Percentiles rank a stretch among this genome's conserved stretches.
Conservation (phyloP, 768 basidiomycete genomes). For the Pisolithus tinctorius region DNA sequence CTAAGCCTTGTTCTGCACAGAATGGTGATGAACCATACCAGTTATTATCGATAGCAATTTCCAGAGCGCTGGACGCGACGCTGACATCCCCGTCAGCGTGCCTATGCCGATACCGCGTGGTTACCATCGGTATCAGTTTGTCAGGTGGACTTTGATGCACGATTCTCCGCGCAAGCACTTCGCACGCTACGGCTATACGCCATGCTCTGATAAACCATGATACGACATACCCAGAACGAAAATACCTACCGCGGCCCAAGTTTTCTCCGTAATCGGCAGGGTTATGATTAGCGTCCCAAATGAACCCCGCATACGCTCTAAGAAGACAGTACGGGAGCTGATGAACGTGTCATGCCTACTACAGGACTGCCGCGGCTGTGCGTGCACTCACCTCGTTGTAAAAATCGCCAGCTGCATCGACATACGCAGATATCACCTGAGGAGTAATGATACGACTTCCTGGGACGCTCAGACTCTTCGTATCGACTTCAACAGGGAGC, state of each 20-base stretch:
- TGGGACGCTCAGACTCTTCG: slow-evolving; percentile 57
- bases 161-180: slow-evolving; percentile 75
- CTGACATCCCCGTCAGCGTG: slow-evolving; percentile 74
- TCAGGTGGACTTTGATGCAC: slow-evolving; percentile 65
- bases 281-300: slow-evolving; percentile 74
- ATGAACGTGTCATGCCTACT: not conserved
- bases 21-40: slow-evolving; percentile 43
- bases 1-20: slow-evolving; percentile 1
- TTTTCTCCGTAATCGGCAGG: slow-evolving; percentile 88
- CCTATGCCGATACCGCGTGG: slow-evolving; percentile 64
- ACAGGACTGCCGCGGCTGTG: not conserved
- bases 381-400: slow-evolving; percentile 58
- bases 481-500: slow-evolving; percentile 76
- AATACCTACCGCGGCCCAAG: slow-evolving; percentile 58
- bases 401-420: slow-evolving; percentile 82
- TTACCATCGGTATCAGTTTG: slow-evolving; percentile 63
- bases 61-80: slow-evolving; percentile 70
- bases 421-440: slow-evolving; percentile 68
- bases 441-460: slow-evolving; percentile 83
- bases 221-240: not conserved
- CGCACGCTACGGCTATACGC: slow-evolving; percentile 65
- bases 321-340: slow-evolving; percentile 81
- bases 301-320: slow-evolving; percentile 71
- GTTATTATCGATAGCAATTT: slow-evolving; percentile 88
- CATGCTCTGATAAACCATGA: not conserved